Conservation (phyloP, 2,329 filamentous ascomycete species). For the Arthrobotrys pseudoclavata region DNA sequence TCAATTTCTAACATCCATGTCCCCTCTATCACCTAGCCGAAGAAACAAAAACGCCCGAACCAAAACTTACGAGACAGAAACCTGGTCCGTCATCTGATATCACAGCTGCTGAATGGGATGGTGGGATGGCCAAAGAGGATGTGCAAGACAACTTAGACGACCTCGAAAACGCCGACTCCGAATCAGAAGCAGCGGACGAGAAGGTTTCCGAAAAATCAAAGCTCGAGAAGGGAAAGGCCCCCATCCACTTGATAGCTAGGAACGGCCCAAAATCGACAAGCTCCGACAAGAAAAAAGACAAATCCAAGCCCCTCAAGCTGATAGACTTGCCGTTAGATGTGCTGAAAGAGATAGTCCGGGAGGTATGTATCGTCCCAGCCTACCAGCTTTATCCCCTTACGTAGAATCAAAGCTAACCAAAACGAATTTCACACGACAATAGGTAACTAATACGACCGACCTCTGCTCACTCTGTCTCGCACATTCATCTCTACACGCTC, state of each 20-base stretch:
- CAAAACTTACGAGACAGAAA: constrained; percentile 34
- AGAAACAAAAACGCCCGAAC: constrained; percentile 22
- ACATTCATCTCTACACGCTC: constrained; percentile 80
- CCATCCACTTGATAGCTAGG: constrained; percentile 34
- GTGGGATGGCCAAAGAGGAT: constrained; percentile 58
- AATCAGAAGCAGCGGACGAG: constrained; percentile 42
- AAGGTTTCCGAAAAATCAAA: constrained; percentile 35
- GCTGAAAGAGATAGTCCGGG: constrained; percentile 81
- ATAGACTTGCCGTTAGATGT: constrained; percentile 84
- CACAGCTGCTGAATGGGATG: constrained; percentile 58
- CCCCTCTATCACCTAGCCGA: not conserved
- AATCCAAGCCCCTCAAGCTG: constrained; percentile 72
- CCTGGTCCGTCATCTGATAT: constrained; percentile 58
- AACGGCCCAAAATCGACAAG: constrained; percentile 27
- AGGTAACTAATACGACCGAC: constrained; percentile 86
- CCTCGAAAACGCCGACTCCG: constrained; percentile 57
- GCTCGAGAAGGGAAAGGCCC: constrained; percentile 54
- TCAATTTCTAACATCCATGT: not conserved
- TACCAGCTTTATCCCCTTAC: constrained; percentile 3
- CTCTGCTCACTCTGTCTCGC: constrained; percentile 82
- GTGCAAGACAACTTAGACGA: constrained; percentile 56
- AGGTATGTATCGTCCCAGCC: constrained; percentile 70
- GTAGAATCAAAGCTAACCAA: not conserved
- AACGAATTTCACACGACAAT: constrained; percentile 16
- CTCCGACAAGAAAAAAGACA: constrained; percentile 51